Base-by-base conservation (phyloP, 1,284 basidiomycete genomes). In the Peniophora sp. region DNA sequence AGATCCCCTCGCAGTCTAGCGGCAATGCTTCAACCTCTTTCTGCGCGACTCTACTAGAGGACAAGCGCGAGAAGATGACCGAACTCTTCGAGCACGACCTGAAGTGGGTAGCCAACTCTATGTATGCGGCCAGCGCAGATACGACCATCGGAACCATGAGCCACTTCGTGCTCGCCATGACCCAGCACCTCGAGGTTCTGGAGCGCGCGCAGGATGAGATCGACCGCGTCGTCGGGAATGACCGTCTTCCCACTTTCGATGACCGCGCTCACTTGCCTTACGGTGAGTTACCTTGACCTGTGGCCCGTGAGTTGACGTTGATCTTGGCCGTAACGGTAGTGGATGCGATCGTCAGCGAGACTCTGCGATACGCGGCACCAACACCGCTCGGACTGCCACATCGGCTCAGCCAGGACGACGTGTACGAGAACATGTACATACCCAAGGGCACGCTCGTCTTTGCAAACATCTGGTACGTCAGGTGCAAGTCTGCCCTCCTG, bases 51-150 rank as follows among this genome's bases (percentile, higher is more conserved):
- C 5, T 24, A 12, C 2, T 41, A 6, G 39, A 41, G 20, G 39
- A 41, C 8, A 54, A 58, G 3, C 56, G 51, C 49, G 64, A 62
- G 49, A 55, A 58, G 24, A 60, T 57, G 24, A 47, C 47, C 5
- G 49, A 52, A 14, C 37, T 63, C 3, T 61, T 67, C 34, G 79
- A 83, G 55, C 79, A 79, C 53, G 83, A 86, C 54, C 67, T 87
- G 47, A 79, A 79, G 54, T 83, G 81, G 80, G 77, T 80, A 1
- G 84, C 84, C 5, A 85, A 85, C 60, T 84, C 82, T n/a, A 84
- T 86, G 79, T 87, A 83, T 58, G 42, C 51, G 47, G 77, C 68
- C 34, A 81, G 80, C 57, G 70, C 76, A 50, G 83, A 85, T 57
- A 84, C 83, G 71, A 75, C 69, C 14, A 64, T 69, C 43, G 67